phyloP scores from a whole-genome alignment of 345 rosid genomes.

The Clausena lansium region DNA sequence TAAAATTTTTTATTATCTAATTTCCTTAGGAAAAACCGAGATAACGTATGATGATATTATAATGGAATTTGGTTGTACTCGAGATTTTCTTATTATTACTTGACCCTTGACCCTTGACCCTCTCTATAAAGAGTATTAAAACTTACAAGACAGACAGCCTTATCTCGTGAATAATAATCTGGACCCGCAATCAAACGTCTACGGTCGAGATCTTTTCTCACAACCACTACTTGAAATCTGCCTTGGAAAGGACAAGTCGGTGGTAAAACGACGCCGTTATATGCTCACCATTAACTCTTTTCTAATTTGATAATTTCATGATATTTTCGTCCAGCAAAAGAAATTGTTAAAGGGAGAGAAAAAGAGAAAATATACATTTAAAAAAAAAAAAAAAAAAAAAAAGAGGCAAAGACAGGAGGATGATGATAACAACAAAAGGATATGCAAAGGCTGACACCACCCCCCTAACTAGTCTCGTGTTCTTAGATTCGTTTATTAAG shows the following conservation, averaged over 20 bases:
- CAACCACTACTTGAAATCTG: neutral
- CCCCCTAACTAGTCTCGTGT: neutral
- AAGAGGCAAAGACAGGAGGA: neutral
- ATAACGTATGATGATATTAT: neutral
- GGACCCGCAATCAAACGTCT: neutral
- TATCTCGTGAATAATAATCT: slow-evolving; percentile 17
- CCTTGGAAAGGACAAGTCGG: neutral
- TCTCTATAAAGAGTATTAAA: no score
- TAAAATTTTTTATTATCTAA: neutral
- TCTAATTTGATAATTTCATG: neutral
- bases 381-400: accelerated
- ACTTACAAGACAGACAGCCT: neutral
- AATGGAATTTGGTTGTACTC: neutral
- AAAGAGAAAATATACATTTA: no score
- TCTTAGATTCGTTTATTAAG: slow-evolving; percentile 5
- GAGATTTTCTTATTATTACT: neutral
- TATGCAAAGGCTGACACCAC: neutral
- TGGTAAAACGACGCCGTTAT: neutral
- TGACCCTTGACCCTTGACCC: no score
- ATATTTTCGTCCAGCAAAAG: no score
- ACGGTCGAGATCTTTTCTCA: neutral
- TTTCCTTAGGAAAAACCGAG: slow-evolving; percentile 6
- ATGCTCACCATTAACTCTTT: no score
- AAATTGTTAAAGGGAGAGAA: no score
- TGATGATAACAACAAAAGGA: slow-evolving; percentile 1